phyloP scores from a whole-genome alignment of 2,329 filamentous ascomycete species.

The Alternaria sp. region DNA sequence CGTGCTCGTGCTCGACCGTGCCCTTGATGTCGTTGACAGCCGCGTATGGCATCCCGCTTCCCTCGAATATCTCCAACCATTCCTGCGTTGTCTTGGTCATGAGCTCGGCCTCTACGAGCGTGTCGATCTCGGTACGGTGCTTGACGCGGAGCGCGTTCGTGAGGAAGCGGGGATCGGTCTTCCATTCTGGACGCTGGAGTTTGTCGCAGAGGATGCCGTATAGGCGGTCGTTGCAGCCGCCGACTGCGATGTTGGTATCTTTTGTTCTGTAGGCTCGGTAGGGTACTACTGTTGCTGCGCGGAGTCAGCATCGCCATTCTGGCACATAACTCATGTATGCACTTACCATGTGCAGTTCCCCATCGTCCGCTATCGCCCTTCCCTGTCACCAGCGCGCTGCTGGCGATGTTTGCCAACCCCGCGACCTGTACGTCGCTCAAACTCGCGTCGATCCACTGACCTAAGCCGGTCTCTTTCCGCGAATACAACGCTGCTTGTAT shows the following conservation, averaged over 20 bases:
- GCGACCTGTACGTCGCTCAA: slow-evolving; percentile 94
- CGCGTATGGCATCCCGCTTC: slow-evolving; percentile 90
- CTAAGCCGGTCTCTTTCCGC: slow-evolving; percentile 75
- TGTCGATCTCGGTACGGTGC: slow-evolving; percentile 78
- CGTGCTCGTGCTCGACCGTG: slow-evolving; percentile 82
- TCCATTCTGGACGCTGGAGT: slow-evolving; percentile 64
- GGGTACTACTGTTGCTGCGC: slow-evolving; percentile 82
- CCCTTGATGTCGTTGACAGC: slow-evolving; percentile 91
- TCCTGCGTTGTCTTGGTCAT: slow-evolving; percentile 79
- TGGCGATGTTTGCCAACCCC: slow-evolving; percentile 89
- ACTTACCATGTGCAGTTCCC: slow-evolving; percentile 90
- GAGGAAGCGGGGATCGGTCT: slow-evolving; percentile 60
- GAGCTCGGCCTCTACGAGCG: slow-evolving; percentile 76
- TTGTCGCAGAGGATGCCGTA: slow-evolving; percentile 66
- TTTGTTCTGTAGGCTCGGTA: slow-evolving; percentile 78
- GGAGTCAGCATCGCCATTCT: neutral
- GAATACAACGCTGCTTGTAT: slow-evolving; percentile 89
- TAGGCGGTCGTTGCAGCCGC: slow-evolving; percentile 67
- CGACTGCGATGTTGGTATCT: slow-evolving; percentile 67
- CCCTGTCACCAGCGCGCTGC: slow-evolving; percentile 84
- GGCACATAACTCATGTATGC: neutral
- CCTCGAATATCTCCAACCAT: slow-evolving; percentile 86
- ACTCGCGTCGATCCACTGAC: slow-evolving; percentile 90
- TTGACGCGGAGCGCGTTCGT: slow-evolving; percentile 66
- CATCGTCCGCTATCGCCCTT: slow-evolving; percentile 86